phyloP scores from a whole-genome alignment of 2,329 filamentous ascomycete genomes.

The Incumbomyces lentus region DNA sequence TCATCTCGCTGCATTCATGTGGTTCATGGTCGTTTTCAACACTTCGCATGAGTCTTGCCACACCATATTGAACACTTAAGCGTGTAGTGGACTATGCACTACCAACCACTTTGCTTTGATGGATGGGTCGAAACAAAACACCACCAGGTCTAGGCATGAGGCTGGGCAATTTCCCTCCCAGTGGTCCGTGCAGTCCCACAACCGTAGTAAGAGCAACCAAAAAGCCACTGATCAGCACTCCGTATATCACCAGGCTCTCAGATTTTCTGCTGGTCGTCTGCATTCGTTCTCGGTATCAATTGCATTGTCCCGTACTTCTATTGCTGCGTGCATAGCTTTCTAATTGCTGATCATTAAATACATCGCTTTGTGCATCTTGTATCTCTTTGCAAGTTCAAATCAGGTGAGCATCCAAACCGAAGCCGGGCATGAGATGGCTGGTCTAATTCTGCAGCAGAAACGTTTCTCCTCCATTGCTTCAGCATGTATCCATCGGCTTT shows the following conservation, averaged over 20 bases:
- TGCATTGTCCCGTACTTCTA: no score
- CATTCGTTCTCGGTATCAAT: no score
- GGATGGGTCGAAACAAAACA: not conserved
- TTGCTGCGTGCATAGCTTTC: no score
- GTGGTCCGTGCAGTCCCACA: no score
- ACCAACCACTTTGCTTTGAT: constrained; percentile 4
- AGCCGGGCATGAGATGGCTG: not conserved
- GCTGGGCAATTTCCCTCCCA: not conserved
- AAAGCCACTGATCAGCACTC: no score
- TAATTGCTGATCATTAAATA: no score
- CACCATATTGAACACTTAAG: not conserved
- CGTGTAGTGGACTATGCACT: not conserved
- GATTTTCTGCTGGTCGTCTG: no score
- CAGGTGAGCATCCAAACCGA: not conserved
- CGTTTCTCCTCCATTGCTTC: not conserved
- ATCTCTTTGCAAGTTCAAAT: no score
- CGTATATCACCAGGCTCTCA: no score
- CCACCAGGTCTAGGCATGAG: constrained; percentile 3
- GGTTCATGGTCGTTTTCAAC: not conserved
- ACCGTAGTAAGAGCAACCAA: no score
- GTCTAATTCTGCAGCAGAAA: no score
- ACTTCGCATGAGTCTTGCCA: constrained; percentile 2
- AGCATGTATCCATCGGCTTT: constrained; percentile 20
- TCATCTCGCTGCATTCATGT: not conserved
- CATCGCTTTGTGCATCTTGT: no score